A percentile compares a stretch with the other conserved stretches of the same genome.
Evolutionary conservation across 345 rosid genomes (phyloP).

Genomic region (Anacardium occidentale): DNA sequence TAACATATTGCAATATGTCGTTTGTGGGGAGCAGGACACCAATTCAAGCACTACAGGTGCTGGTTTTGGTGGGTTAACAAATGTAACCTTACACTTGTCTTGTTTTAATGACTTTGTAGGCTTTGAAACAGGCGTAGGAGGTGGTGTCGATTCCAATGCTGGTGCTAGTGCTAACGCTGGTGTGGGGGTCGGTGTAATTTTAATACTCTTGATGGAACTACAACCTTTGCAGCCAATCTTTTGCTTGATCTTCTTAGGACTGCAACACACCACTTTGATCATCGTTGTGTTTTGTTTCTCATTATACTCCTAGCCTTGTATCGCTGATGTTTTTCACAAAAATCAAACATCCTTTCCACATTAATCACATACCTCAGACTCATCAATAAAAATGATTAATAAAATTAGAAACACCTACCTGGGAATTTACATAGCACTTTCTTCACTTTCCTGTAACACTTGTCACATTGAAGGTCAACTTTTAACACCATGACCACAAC

Average conservation of each 20-base stretch:
- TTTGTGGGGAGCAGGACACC: slow-evolving; percentile 14
- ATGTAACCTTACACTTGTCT: slow-evolving; percentile 12
- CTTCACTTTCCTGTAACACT: slow-evolving; percentile 75
- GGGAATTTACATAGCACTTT: slow-evolving; percentile 61
- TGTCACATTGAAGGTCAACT: slow-evolving; percentile 67
- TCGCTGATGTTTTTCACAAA: slow-evolving; percentile 58
- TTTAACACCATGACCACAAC: slow-evolving; percentile 63
- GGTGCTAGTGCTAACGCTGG: too few species aligned
- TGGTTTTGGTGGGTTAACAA: background rate
- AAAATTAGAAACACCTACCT: slow-evolving; percentile 45
- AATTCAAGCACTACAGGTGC: background rate
- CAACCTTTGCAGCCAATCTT: slow-evolving; percentile 60
- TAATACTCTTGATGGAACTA: slow-evolving; percentile 50
- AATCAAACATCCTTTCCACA: background rate
- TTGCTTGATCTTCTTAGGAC: slow-evolving; percentile 64
- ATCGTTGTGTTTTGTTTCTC: slow-evolving; percentile 61
- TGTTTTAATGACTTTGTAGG: background rate
- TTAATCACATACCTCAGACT: too few species aligned
- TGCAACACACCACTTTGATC: slow-evolving; percentile 74
- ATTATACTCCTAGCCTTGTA: slow-evolving; percentile 58
- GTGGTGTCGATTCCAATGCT: too few species aligned
- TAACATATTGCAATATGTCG: background rate
- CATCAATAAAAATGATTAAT: background rate
- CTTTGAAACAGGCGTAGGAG: background rate
- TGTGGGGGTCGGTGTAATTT: slow-evolving; percentile 33